Evolutionary conservation across 2,329 filamentous ascomycete genomes (phyloP).

Genomic region (Colletotrichum gloeosporioides): DNA sequence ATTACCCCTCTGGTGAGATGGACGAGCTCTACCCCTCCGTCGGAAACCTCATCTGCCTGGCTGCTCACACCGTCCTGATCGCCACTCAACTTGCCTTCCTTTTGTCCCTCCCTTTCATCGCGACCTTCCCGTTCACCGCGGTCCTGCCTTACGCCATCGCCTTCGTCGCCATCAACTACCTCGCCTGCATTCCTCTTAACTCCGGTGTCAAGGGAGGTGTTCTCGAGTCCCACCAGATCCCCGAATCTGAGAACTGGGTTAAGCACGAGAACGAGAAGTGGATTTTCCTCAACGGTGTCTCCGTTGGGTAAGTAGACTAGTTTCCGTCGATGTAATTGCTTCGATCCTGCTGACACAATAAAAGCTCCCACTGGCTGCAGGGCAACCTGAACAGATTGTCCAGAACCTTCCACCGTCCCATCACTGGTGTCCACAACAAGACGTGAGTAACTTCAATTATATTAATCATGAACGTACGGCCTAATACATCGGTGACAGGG

Average conservation of each 20-base stretch:
- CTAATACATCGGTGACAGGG: neutral
- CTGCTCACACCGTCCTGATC: neutral
- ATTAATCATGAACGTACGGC: accelerated
- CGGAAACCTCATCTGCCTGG: neutral
- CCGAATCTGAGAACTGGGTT: neutral
- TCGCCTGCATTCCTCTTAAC: neutral
- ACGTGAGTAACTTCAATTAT: neutral
- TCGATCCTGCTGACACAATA: neutral
- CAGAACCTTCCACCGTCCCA: neutral
- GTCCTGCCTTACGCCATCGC: neutral
- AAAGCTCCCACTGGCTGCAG: neutral
- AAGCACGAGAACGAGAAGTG: neutral
- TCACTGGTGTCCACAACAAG: neutral
- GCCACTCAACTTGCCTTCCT: neutral
- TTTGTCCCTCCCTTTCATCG: neutral
- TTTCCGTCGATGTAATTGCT: neutral
- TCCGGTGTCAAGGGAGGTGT: neutral
- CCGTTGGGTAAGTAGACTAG: neutral
- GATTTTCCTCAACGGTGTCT: neutral
- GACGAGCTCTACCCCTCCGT: slow-evolving; percentile 14
- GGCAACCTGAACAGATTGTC: neutral
- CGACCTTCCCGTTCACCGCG: neutral
- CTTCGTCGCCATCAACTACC: neutral
- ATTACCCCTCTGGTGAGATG: neutral
- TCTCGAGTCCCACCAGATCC: neutral